phyloP scores from a whole-genome alignment of 805 yeast species.

The Metschnikowia henanensis region DNA sequence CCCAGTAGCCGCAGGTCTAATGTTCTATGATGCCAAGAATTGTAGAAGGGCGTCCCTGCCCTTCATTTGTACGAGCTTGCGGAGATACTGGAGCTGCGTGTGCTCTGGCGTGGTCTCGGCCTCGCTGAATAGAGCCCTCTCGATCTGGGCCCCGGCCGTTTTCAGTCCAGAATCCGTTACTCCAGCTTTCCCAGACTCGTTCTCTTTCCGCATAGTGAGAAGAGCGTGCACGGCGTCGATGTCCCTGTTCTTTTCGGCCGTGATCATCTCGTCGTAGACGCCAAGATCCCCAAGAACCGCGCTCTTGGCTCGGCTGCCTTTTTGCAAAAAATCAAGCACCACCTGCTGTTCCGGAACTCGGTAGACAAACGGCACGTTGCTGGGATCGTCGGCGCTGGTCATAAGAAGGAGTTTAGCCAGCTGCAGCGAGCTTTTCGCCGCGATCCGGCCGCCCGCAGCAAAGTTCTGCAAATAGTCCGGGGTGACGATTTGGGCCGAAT shows the following conservation, averaged over 20 bases:
- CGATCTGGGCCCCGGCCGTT: background rate
- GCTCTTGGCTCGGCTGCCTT: slow-evolving; percentile 1
- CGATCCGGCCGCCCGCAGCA: slow-evolving; percentile 34
- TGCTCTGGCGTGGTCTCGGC: slow-evolving; percentile 36
- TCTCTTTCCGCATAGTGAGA: too few species aligned
- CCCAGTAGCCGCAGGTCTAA: background rate
- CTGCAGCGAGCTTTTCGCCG: slow-evolving; percentile 25
- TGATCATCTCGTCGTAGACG: background rate
- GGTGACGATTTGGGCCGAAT: slow-evolving; percentile 28
- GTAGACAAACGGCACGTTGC: slow-evolving; percentile 49
- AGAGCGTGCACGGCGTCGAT: background rate
- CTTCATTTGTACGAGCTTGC: slow-evolving; percentile 60
- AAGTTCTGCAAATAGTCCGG: slow-evolving; percentile 37
- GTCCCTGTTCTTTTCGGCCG: background rate
- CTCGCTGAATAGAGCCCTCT: background rate
- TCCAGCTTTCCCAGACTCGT: background rate
- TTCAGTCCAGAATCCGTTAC: background rate
- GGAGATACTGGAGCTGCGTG: slow-evolving; percentile 53
- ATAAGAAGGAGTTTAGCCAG: slow-evolving; percentile 15
- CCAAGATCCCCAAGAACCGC: background rate
- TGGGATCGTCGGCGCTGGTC: slow-evolving; percentile 21
- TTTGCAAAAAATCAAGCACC: slow-evolving; percentile 60
- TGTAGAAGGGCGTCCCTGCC: slow-evolving; percentile 65
- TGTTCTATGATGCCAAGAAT: slow-evolving; percentile 41
- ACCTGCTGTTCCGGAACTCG: slow-evolving; percentile 69